Evolutionary conservation across 2,329 filamentous ascomycete genomes (phyloP).

Genomic region (Aspergillus thermomutatus): DNA sequence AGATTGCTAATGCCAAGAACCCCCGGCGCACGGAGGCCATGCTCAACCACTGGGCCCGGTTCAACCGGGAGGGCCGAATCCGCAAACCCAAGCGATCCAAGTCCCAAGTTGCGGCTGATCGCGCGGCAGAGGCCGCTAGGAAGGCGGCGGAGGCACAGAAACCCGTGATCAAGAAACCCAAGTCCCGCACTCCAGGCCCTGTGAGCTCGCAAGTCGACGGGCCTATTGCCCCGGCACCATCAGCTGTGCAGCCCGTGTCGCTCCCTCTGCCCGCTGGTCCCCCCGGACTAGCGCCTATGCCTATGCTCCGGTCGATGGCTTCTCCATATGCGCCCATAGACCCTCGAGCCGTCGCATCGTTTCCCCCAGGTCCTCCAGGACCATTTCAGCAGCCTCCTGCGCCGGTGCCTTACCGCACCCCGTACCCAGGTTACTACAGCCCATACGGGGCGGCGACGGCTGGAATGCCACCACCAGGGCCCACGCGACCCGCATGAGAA

Average conservation of each 20-base stretch:
- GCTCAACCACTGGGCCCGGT: conserved; percentile 44
- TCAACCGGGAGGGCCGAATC: conserved; percentile 42
- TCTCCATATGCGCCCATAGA: conserved; percentile 30
- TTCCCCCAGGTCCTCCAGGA: conserved; percentile 14
- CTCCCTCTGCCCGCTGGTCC: conserved; percentile 13
- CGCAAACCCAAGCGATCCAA: conserved; percentile 44
- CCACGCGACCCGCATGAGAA: conserved; percentile 15
- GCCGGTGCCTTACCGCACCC: conserved; percentile 20
- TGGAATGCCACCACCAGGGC: conserved; percentile 17
- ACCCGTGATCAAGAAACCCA: conserved; percentile 23
- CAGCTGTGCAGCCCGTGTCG: conserved; percentile 12
- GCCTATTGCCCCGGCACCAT: conserved; percentile 17
- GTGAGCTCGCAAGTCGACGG: conserved; percentile 18
- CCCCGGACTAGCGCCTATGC: conserved; percentile 16
- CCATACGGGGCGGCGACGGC: conserved; percentile 15
- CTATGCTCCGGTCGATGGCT: conserved; percentile 16
- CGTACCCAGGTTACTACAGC: conserved; percentile 22
- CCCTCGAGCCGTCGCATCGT: conserved; percentile 17
- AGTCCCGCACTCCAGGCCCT: conserved; percentile 18
- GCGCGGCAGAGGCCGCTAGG: conserved; percentile 26
- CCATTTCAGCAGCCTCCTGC: conserved; percentile 19
- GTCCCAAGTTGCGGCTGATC: conserved; percentile 43
- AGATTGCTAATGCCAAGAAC: conserved; percentile 44
- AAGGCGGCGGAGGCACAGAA: conserved; percentile 26
- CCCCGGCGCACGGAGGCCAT: conserved; percentile 44